Base-by-base conservation (phyloP, 305 asterid genomes). In the Fraxinus ornus region DNA sequence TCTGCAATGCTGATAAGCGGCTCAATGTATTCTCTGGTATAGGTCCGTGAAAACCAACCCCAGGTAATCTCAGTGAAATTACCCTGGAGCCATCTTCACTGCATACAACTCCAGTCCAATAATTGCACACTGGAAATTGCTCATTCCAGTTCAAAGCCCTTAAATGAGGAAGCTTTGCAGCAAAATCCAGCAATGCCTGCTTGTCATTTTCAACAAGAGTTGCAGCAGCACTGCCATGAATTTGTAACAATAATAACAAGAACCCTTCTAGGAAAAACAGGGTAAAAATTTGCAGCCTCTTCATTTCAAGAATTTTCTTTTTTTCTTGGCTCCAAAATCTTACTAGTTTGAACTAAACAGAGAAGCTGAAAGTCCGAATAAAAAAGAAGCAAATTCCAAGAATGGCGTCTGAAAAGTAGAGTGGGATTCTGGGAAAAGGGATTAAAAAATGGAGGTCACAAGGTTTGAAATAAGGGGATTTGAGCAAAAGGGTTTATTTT, bases 41-140 rank as follows among this genome's bases (percentile, higher is more conserved):
- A 4, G 94, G 95, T 78, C 99, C 98, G 76, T 89, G 92, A 86
- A 95, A 92, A 12, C 99, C 98, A 44, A 92, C 84, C 52, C 97
- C 98, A 28, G 98, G 99, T 62, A 95, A 86, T 80, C 98, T 86
- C 9, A 94, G 64, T 9, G 94, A 80, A 28, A 90, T 81, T 12
- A 95, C 97, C 87, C 98, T 87, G 21, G 84, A 88, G 0, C 95
- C 99, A 81, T 92, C 98, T 83, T 84, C 94, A 81, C 77, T 89
- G 70, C 99, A 95, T 1, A 81, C 78, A 26, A 95, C 88, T 77
- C 99, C 98, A 7, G 92, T 93, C 99, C 99, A 95, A 83, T 89
- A 90, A 78, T 86, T 85, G 89, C 99, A 95, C 19, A 91, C 92
- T 19, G 93, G 78, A 75, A 44, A 62, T 79, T 83, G 78, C 64